phyloP scores from a whole-genome alignment of 108 stramenopile species.

The Chaetoceros muelleri region DNA sequence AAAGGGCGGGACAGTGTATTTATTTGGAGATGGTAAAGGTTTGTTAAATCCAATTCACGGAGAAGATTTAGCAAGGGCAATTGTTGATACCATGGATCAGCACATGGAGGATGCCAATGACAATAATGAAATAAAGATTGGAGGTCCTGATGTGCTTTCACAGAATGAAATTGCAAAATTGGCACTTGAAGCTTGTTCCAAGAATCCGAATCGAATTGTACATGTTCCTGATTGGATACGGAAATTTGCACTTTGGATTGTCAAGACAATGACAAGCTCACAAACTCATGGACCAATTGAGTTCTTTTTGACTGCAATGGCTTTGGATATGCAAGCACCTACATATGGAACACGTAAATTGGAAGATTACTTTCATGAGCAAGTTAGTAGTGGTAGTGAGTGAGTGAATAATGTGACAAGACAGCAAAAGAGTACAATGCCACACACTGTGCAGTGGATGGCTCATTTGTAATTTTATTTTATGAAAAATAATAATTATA shows the following conservation, averaged over 20 bases:
- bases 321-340: slow-evolving; percentile 3
- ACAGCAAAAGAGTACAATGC: no score
- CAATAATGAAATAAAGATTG: background rate
- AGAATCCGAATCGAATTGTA: slow-evolving; percentile 1
- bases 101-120: background rate
- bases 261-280: background rate
- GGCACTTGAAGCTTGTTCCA: slow-evolving; percentile 1
- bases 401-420: no score
- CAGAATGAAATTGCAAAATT: slow-evolving; percentile 11
- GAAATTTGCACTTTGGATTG: background rate
- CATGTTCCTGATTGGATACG: background rate
- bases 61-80: slow-evolving; percentile 4
- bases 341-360: slow-evolving; percentile 1
- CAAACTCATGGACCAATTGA: background rate
- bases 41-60: slow-evolving; percentile 9
- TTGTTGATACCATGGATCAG: slow-evolving; percentile 1
- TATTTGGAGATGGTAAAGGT: slow-evolving; percentile 10
- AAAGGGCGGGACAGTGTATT: slow-evolving; percentile 3
- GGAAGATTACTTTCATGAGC: slow-evolving; percentile 5
- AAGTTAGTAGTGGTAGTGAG: no score
- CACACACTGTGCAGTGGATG: no score
- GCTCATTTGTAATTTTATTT: no score
- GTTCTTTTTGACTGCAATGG: slow-evolving; percentile 8
- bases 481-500: no score
- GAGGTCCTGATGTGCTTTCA: slow-evolving; percentile 7